Base-by-base conservation (phyloP, 148 eudicot genomes). In the Spergularia bocconei region DNA sequence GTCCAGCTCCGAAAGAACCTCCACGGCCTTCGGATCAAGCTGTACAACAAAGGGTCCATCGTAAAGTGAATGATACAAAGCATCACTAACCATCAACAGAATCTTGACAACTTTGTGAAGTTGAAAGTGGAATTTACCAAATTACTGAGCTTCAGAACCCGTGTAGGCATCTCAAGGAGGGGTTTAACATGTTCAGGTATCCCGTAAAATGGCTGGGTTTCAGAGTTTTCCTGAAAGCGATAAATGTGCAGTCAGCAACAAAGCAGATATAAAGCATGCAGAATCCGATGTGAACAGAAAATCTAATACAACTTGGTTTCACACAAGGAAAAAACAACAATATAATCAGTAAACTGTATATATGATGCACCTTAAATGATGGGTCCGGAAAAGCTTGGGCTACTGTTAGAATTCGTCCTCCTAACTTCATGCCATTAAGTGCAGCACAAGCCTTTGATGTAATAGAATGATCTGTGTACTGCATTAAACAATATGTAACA, bases 381-480 rank as follows among this genome's bases (percentile, higher is more conserved):
- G 84, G 82, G 73, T 85, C 79, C n/a, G 87, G 93, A 76, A 77
- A 70, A 59, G 97, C 97, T 81, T 87, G 90, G 77, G 88, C 88
- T 52, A 87, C 98, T 55, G 97, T 90, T 64, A 92, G 81, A 77
- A 89, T 75, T 80, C 80, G 75, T 51, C 97, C 96, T 44, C 93
- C 96, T 81, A 94, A 78, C 66, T 75, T 89, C 93, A 95, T 86
- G 50, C 93, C 97, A 84, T 87, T 95, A 73, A 95, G 86, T 41
- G 90, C 93, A 74, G 91, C 97, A 82, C 96, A 90, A 50, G 98
- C 96, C 81, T 90, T 92, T 39, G 79, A 76, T 59, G 96, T 87
- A 62, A 88, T 86, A 51, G 93, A 85, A 69, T 89, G 88, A 67
- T 95, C 97, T 74, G 84, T 85, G 83, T 87, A 95, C 98, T 95